A percentile compares a stretch with the other conserved stretches of the same genome.
Evolutionary conservation across 1,284 basidiomycete genomes (phyloP).

Genomic region (Apiotrichum akiyoshidainum): DNA sequence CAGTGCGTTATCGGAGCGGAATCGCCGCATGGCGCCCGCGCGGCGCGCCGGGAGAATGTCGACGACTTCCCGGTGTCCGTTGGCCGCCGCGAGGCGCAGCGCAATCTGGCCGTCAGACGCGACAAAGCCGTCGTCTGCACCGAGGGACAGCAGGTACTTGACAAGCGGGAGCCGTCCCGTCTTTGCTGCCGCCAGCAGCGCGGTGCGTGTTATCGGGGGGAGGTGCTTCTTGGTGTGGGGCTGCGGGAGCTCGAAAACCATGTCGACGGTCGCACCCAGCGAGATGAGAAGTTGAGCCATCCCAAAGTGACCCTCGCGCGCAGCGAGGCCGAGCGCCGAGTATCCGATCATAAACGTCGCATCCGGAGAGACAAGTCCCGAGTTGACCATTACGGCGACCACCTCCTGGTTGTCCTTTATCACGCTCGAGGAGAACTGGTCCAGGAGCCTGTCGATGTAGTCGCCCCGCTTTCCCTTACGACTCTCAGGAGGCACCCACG

Average conservation of each 20-base stretch:
- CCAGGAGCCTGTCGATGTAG: not conserved
- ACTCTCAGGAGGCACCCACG: no score
- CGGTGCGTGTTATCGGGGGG: constrained; percentile 50
- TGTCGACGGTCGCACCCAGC: constrained; percentile 8
- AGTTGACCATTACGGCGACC: constrained; percentile 3
- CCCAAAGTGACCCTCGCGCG: not conserved
- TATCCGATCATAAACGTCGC: not conserved
- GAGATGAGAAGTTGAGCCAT: constrained; percentile 6
- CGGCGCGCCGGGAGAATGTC: constrained; percentile 10
- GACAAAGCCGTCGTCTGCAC: constrained; percentile 56
- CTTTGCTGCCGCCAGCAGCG: constrained; percentile 77
- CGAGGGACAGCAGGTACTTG: constrained; percentile 59
- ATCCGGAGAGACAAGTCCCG: constrained; percentile 14
- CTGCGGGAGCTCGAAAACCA: not conserved
- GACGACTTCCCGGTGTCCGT: constrained; percentile 9
- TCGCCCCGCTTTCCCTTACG: no score
- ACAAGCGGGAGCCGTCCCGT: constrained; percentile 64
- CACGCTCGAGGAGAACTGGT: not conserved
- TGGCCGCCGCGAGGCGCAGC: constrained; percentile 11
- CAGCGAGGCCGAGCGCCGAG: constrained; percentile 9
- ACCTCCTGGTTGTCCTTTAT: not conserved
- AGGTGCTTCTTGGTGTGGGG: no score
- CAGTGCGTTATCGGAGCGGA: not conserved
- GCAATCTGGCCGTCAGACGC: constrained; percentile 19
- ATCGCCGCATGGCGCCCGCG: constrained; percentile 8